Evolutionary conservation across 352 stramenopile genomes (phyloP).

Genomic region (Phytophthora vignae): DNA sequence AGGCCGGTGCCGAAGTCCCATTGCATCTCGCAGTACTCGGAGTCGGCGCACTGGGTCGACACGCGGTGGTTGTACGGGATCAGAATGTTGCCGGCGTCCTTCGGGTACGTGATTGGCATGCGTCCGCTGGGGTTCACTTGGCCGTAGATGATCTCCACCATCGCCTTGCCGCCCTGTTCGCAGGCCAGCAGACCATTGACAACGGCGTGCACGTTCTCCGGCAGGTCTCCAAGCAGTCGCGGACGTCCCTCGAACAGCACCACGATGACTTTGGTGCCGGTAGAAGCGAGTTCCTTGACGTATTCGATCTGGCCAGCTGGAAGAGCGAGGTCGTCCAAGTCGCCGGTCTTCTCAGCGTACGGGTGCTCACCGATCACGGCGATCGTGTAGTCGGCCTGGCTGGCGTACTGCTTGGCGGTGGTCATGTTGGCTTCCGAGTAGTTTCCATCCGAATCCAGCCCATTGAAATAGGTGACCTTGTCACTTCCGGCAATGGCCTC

Average conservation of each 20-base stretch:
- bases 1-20: background rate
- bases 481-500: background rate
- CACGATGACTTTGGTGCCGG: background rate
- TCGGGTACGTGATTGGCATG: background rate
- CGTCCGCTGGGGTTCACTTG: background rate
- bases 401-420: background rate
- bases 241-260: background rate
- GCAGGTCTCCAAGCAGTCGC: background rate
- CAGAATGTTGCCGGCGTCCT: background rate
- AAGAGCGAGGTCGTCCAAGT: background rate
- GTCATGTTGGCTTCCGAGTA: background rate
- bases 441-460: background rate
- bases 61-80: slow-evolving; percentile 1
- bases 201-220: background rate
- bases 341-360: background rate
- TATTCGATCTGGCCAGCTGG: background rate
- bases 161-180: background rate
- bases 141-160: background rate
- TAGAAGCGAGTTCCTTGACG: background rate
- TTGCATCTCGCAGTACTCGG: slow-evolving; percentile 20
- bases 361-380: background rate
- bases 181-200: background rate
- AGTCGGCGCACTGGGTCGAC: background rate
- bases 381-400: background rate
- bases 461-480: background rate